Evolutionary conservation across 1,139 yeast genomes (phyloP), one percentile per base, ranked within the genome.

Genomic region (Kodamaea sp.): DNA sequence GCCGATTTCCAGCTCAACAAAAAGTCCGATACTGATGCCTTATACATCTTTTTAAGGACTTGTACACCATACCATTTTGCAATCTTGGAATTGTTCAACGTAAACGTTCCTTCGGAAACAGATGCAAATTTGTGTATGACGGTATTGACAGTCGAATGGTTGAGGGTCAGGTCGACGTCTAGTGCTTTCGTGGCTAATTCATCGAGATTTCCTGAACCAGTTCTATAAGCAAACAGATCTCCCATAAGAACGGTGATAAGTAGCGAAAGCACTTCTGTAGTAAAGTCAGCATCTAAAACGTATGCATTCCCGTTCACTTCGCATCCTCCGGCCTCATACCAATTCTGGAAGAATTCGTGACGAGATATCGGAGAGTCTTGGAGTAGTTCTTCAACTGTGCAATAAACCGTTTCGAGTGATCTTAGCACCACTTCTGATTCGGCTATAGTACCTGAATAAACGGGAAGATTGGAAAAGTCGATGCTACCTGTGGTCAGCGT

Each of bases 51-150:
- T 49, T 59, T 44, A 52, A 86, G 61, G 0, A 80, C 66, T 35
- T 70, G 66, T 3, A 75, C 55, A 2, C 90, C 94, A 50, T 73
- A 76, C 83, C 87, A 83, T 32, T 54, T 53, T 1, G 82, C 69
- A 2, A 81, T 65, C 24, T 53, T 57, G 2, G 46, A 46, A 40
- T 64, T 61, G 41, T 77, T 63, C 20, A 80, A 44, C 24, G 46
- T 43, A 53, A 61, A 70, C 5, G 39, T 47, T 22, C 45, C 55
- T 3, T 35, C 38, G 2, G 42, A 41, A 1, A 31, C 39, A 4
- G 31, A 21, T 12, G 35, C 4, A 42, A 79, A 81, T 46, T 70
- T 73, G 31, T 62, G 57, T 11, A 80, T 42, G 1, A 80, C 63
- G 0, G 84, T 69, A 19, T 53, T 55, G 2, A 79, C 55, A 19